phyloP scores from a whole-genome alignment of 495 filamentous ascomycete species.

The Cercophora samala region DNA sequence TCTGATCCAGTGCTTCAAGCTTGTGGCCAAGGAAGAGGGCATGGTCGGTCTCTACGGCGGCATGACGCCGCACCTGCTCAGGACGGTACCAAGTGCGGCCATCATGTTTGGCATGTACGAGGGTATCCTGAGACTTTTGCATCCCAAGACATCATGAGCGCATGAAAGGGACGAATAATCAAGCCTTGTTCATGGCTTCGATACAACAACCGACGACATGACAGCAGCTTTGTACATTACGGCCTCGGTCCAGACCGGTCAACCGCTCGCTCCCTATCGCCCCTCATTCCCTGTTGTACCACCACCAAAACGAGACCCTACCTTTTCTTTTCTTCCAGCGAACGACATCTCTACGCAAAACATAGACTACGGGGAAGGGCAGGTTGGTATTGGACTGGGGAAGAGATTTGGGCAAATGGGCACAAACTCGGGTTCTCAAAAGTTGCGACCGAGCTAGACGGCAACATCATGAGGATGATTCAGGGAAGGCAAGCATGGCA shows the following conservation, averaged over 20 bases:
- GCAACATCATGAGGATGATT: background rate
- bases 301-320: background rate
- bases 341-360: background rate
- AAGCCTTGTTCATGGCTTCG: no score
- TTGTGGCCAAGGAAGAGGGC: conserved; percentile 81
- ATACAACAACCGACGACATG: no score
- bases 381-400: background rate
- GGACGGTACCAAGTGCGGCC: conserved; percentile 82
- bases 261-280: background rate
- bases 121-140: conserved; percentile 62
- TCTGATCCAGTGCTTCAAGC: conserved; percentile 73
- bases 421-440: no score
- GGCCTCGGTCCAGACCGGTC: background rate
- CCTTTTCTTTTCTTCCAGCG: background rate
- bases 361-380: background rate
- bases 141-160: conserved; percentile 17
- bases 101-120: conserved; percentile 95
- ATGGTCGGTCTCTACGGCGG: conserved; percentile 79
- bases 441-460: no score
- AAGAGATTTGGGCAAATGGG: no score
- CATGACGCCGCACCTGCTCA: conserved; percentile 78
- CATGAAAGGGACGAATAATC: no score
- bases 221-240: no score
- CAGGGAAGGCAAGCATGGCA: background rate
- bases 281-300: background rate